Base-by-base conservation (phyloP, 2,329 filamentous ascomycete species). In the Gaeumannomyces sp. region DNA sequence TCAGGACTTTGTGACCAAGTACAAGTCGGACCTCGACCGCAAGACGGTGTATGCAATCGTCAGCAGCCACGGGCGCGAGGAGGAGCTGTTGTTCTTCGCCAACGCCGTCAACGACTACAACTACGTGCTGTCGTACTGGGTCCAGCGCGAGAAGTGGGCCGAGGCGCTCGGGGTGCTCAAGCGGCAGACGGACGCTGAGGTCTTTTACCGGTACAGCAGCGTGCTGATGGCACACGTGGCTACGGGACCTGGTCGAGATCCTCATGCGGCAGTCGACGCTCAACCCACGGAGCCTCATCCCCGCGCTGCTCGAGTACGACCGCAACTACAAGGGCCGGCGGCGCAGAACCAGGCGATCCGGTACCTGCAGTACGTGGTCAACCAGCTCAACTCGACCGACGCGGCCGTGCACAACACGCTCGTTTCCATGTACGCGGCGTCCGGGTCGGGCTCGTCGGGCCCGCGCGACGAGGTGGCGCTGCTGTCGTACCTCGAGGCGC, bases 1-100 rank as follows among this genome's bases (percentile, higher is more conserved):
- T 68, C 91, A 94, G 69, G 91, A 93, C 2, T 99, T 99, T 76
- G 85, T 95, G 27, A 86, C 82, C 64, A 93, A 88, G 73, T 89
- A 97, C 81, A 97, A 95, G 75, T 76, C 84, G 1, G 94, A 98
- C 71, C 82, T 99, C 19, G 95, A 99, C 74, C 86, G 87, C 66
- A 95, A 93, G 78, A 97, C 94, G 1, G 91, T 91, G 0, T 99
- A 99, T 77, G 94, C 97, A 73, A 89, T 98, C 66, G 94, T 98
- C 72, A 94, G 92, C 76, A 96, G 93, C 70, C 95, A 99, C 74
- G 95, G 94, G 22, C 85, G 95, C 65, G 95, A 99, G 77, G 89
- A 94, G 70, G 95, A 99, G 75, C 81, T 99, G 3, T 82, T 99
- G 0, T 95, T 89, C 77, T 99, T 93, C 77, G 95, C 95, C 27